Conservation (phyloP, 768 basidiomycete genomes). For the Leccinum incarnatum region DNA sequence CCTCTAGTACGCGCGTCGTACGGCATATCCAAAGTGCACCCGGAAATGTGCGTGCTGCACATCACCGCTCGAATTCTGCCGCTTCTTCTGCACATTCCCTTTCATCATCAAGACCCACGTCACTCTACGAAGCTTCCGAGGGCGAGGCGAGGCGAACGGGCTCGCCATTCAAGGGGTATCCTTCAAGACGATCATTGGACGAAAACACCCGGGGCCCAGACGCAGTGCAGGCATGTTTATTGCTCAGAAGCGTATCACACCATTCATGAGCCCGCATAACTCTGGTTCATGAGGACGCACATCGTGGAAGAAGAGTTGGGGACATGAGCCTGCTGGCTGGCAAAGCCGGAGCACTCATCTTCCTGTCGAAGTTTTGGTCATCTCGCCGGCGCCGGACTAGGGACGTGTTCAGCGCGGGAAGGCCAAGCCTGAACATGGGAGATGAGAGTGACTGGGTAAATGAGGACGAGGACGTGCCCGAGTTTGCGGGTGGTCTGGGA, state of each 20-base stretch:
- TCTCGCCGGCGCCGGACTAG: slow-evolving; percentile 53
- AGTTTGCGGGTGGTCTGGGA: slow-evolving; percentile 77
- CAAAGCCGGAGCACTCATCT: slow-evolving; percentile 60
- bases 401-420: slow-evolving; percentile 70
- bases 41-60: slow-evolving; percentile 41
- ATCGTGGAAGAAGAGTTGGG: slow-evolving; percentile 91
- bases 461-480: slow-evolving; percentile 71
- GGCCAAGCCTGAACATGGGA: slow-evolving; percentile 55
- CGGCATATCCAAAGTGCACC: slow-evolving; percentile 52
- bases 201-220: slow-evolving; percentile 36
- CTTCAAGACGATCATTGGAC: slow-evolving; percentile 49
- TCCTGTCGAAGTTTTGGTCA: slow-evolving; percentile 75
- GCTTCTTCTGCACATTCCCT: slow-evolving; percentile 78
- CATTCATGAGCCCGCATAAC: slow-evolving; percentile 58
- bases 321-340: slow-evolving; percentile 84
- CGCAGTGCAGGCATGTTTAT: slow-evolving; percentile 60
- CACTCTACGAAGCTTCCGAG: slow-evolving; percentile 74
- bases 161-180: slow-evolving; percentile 58
- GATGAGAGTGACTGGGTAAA: slow-evolving; percentile 90
- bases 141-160: slow-evolving; percentile 58
- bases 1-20: slow-evolving; percentile 72
- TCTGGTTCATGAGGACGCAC: slow-evolving; percentile 55
- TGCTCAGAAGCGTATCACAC: slow-evolving; percentile 77
- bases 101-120: slow-evolving; percentile 72
- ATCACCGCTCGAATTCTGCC: slow-evolving; percentile 71